These are phyloP conservation scores for Gastrodia elata DNA, from an alignment of 106 monocot species.

Conservation along the genomic window DNA sequence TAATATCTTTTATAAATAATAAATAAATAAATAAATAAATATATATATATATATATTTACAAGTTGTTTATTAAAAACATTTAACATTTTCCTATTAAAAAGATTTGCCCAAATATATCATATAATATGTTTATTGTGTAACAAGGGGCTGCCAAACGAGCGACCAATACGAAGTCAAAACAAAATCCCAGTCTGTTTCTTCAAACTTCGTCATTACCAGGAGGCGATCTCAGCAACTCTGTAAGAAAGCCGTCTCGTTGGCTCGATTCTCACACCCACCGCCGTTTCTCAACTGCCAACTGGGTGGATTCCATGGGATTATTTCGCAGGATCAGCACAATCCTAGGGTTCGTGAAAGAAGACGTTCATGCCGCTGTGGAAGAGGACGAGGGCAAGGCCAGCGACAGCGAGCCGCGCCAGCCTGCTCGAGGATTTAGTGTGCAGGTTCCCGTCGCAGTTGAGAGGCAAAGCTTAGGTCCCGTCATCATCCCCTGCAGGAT, in stretches of 20 bases:
- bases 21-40: too few species aligned
- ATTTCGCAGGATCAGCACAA: conserved; percentile 9
- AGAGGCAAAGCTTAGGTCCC: conserved; percentile 10
- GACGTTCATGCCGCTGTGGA: conserved; percentile 2
- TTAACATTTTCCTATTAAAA: too few species aligned
- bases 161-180: too few species aligned
- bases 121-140: too few species aligned
- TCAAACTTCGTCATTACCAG: background rate
- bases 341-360: conserved; percentile 11
- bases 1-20: too few species aligned
- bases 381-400: background rate
- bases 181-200: background rate
- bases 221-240: background rate
- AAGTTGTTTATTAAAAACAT: too few species aligned
- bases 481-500: conserved; percentile 20
- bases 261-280: background rate
- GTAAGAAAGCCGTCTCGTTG: background rate
- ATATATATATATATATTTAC: too few species aligned
- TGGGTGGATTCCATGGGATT: conserved; percentile 7
- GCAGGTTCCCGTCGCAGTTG: conserved; percentile 7
- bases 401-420: background rate
- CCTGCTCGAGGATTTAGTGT: conserved; percentile 7
- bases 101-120: too few species aligned
- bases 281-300: background rate
- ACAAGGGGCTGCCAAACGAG: too few species aligned